Conservation (phyloP, 805 yeast species). For the Pachysolen tannophilus region DNA sequence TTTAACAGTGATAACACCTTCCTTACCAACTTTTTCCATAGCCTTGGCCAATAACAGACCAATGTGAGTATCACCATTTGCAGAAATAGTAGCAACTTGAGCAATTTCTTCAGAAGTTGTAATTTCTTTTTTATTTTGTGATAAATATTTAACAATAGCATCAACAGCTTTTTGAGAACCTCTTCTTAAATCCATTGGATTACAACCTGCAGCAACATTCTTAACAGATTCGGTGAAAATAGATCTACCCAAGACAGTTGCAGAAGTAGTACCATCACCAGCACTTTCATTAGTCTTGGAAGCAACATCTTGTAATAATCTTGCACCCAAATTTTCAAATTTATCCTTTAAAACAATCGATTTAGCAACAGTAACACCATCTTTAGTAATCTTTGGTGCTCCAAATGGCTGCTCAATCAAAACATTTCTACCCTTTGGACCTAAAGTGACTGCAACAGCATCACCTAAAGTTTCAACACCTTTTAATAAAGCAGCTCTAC, state of each 20-base stretch:
- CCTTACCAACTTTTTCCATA: constrained; percentile 98
- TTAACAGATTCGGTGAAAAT: constrained; percentile 92
- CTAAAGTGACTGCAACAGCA: constrained; percentile 93
- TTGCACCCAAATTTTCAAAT: constrained; percentile 95
- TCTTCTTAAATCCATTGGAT: constrained; percentile 96
- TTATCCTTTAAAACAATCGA: constrained; percentile 77
- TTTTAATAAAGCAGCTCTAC: constrained; percentile 85
- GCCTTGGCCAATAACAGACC: constrained; percentile 90
- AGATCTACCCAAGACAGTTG: constrained; percentile 93
- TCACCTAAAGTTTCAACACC: constrained; percentile 95
- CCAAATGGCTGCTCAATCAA: constrained; percentile 95
- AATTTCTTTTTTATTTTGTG: constrained; percentile 82
- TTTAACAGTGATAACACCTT: constrained; percentile 96
- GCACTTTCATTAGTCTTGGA: constrained; percentile 95
- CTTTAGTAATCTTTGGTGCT: constrained; percentile 97
- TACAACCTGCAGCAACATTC: constrained; percentile 98
- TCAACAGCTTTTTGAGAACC: constrained; percentile 97
- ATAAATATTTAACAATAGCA: constrained; percentile 80
- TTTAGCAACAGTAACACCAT: constrained; percentile 95
- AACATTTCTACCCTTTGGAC: constrained; percentile 97
- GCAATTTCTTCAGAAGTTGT: constrained; percentile 93
- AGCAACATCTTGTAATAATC: constrained; percentile 92
- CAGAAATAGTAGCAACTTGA: constrained; percentile 96
- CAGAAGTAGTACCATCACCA: constrained; percentile 98
- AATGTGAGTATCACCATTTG: constrained; percentile 91